Evolutionary conservation across 225 moss, liverwort and hornwort genomes (phyloP).

Genomic region (Antitrichia curtipendula): DNA sequence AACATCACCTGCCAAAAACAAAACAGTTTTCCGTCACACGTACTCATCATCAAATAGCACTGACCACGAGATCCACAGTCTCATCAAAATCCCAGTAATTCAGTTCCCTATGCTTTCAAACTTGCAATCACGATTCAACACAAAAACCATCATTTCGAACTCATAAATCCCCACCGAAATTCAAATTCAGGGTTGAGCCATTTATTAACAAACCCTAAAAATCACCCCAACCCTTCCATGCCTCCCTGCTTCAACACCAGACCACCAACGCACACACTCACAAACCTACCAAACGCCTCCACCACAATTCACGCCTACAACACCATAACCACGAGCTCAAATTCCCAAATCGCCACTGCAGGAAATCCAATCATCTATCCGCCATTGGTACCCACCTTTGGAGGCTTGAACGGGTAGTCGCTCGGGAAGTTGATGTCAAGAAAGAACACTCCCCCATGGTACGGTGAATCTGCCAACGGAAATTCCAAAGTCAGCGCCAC

Average conservation of each 20-base stretch:
- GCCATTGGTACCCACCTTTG: slow-evolving; percentile 45
- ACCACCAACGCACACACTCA: neutral
- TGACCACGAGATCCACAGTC: neutral
- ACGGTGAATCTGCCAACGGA: slow-evolving; percentile 69
- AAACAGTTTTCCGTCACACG: neutral
- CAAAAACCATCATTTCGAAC: neutral
- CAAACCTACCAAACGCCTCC: neutral
- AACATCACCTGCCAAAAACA: slow-evolving; percentile 75
- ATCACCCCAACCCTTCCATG: neutral
- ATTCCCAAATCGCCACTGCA: neutral
- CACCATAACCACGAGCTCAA: neutral
- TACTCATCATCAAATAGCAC: neutral
- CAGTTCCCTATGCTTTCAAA: neutral
- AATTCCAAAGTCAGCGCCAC: neutral
- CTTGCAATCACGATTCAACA: neutral
- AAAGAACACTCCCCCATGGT: slow-evolving; percentile 97
- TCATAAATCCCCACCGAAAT: neutral
- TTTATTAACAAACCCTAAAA: slow-evolving; percentile 15
- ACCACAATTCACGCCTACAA: neutral
- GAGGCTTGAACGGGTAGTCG: slow-evolving; percentile 98
- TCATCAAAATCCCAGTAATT: neutral
- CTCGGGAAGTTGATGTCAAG: slow-evolving; percentile 95
- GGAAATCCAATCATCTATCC: neutral
- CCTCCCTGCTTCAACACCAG: neutral
- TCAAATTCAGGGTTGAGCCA: neutral